phyloP scores from a whole-genome alignment of 2,329 filamentous ascomycete species.

The Pleomassaria siparia region DNA sequence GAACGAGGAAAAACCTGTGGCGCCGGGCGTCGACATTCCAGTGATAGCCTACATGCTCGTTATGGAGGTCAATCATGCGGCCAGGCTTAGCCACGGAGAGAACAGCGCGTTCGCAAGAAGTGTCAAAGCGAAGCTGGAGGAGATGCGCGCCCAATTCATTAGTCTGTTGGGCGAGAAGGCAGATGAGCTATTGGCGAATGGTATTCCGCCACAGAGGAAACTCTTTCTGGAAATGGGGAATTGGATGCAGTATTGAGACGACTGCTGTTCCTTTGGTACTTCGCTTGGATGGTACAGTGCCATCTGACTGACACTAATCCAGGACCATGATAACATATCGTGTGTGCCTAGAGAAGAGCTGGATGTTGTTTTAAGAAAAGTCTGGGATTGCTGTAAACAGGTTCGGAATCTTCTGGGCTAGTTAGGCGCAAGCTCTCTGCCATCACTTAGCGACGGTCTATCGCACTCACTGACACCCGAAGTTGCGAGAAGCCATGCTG shows the following conservation, averaged over 20 bases:
- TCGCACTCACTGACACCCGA: too few species aligned
- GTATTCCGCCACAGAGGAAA: constrained; percentile 30
- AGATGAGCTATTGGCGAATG: constrained; percentile 19
- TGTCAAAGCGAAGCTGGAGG: constrained; percentile 42
- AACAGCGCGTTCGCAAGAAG: constrained; percentile 45
- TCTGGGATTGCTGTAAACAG: not conserved
- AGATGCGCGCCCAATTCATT: constrained; percentile 35
- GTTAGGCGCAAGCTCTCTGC: not conserved
- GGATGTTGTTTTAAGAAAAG: too few species aligned
- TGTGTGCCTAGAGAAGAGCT: too few species aligned
- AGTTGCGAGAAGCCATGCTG: too few species aligned
- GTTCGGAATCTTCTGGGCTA: not conserved
- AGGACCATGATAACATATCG: too few species aligned
- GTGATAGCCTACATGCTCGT: constrained; percentile 48
- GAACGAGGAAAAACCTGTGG: constrained; percentile 25
- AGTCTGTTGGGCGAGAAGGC: constrained; percentile 21
- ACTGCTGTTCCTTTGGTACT: not conserved
- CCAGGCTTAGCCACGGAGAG: constrained; percentile 47
- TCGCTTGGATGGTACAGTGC: not conserved
- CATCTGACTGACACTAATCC: too few species aligned
- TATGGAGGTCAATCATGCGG: constrained; percentile 42
- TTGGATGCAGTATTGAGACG: constrained; percentile 19
- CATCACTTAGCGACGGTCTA: not conserved
- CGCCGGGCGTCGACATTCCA: constrained; percentile 43
- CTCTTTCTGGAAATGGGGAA: constrained; percentile 35